Evolutionary conservation across 2,329 filamentous ascomycete species (phyloP).

Genomic region (Phyllosticta ampelicida): DNA sequence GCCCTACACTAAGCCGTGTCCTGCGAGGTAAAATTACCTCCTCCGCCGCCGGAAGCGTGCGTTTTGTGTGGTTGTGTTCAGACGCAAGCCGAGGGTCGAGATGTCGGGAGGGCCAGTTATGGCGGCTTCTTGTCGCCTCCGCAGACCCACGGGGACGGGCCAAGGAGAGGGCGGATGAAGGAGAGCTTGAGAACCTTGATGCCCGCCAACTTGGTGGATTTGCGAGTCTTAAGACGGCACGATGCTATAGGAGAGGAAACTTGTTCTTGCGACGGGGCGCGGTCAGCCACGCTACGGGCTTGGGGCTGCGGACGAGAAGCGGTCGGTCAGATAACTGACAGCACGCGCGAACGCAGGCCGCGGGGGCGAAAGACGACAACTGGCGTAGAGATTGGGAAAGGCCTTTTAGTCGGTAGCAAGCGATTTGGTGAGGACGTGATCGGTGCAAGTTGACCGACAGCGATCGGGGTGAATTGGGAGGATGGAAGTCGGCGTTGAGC

Average conservation of each 20-base stretch:
- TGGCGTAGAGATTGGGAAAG: background rate
- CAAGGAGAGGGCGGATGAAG: constrained; percentile 79
- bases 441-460: background rate
- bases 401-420: background rate
- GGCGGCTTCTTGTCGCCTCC: constrained; percentile 96
- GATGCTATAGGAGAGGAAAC: constrained; percentile 21
- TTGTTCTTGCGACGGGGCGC: background rate
- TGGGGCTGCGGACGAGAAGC: background rate
- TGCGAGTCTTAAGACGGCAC: constrained; percentile 26
- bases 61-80: constrained; percentile 5
- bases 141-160: constrained; percentile 88
- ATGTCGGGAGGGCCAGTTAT: constrained; percentile 56
- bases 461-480: background rate
- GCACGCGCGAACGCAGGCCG: background rate
- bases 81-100: constrained; percentile 14
- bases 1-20: constrained; percentile 34
- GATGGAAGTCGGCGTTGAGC: background rate
- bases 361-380: background rate
- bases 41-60: constrained; percentile 8
- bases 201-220: constrained; percentile 91
- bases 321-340: background rate
- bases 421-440: background rate
- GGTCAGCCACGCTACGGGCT: background rate
- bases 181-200: constrained; percentile 59
- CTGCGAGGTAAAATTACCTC: constrained; percentile 9